phyloP scores from a whole-genome alignment of 345 rosid species.

The Anastatica hierochuntica region DNA sequence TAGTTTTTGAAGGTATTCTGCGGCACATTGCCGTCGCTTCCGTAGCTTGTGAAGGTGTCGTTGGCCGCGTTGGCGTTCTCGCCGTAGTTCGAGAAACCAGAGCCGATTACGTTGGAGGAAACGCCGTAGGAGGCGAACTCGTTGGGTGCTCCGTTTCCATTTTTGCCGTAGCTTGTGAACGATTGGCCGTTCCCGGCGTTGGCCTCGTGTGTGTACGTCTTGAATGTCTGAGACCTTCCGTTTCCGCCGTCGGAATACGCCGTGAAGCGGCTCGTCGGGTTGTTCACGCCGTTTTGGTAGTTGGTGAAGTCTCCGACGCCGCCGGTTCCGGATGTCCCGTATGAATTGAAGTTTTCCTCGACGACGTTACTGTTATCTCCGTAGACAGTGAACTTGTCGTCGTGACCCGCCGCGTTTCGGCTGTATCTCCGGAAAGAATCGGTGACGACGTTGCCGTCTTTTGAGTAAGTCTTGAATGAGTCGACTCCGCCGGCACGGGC shows the following conservation, averaged over 20 bases:
- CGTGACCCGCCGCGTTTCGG: conserved; percentile 32
- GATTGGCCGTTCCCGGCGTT: conserved; percentile 51
- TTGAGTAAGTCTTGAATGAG: conserved; percentile 46
- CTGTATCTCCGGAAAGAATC: conserved; percentile 62
- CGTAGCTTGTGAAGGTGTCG: conserved; percentile 65
- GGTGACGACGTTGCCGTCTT: conserved; percentile 21
- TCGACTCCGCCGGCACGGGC: conserved; percentile 37
- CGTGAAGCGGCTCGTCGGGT: conserved; percentile 50
- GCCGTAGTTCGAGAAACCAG: conserved; percentile 58
- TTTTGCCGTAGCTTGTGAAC: conserved; percentile 58
- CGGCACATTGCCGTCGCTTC: conserved; percentile 49
- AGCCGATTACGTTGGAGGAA: conserved; percentile 52
- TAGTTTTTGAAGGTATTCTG: conserved; percentile 54
- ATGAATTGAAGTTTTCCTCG: conserved; percentile 68
- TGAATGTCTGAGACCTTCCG: conserved; percentile 43
- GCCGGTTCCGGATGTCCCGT: conserved; percentile 51
- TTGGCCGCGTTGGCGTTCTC: conserved; percentile 44
- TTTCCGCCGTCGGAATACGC: conserved; percentile 44
- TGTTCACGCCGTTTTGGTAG: conserved; percentile 47
- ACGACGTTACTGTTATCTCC: conserved; percentile 39
- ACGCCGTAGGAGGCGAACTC: conserved; percentile 48
- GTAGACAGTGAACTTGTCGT: conserved; percentile 35
- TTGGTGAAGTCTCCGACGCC: conserved; percentile 50
- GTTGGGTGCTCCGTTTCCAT: conserved; percentile 49
- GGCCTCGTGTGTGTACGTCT: conserved; percentile 33